These are phyloP conservation scores for Gaertneriomyces semiglobifer DNA, from an alignment of 192 early-diverging fungal species.

Conservation along the genomic window DNA sequence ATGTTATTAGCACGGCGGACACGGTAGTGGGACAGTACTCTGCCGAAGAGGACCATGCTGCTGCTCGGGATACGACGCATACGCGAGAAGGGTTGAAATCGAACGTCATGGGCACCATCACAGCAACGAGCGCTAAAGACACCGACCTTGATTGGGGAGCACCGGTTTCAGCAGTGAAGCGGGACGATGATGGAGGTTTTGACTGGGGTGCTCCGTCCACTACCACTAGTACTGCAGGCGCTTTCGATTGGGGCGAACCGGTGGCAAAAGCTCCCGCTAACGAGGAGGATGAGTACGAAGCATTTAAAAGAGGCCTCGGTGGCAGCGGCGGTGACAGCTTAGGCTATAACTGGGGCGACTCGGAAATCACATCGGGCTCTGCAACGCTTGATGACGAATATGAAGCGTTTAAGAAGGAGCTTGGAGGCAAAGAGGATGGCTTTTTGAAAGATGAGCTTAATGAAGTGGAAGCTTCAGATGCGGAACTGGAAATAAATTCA, in stretches of 20 bases:
- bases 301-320: slow-evolving; percentile 40
- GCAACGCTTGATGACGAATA: slow-evolving; percentile 15
- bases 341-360: slow-evolving; percentile 4
- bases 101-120: too few species aligned
- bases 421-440: slow-evolving; percentile 17
- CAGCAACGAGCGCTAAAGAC: slow-evolving; percentile 6
- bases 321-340: slow-evolving; percentile 3
- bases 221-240: slow-evolving; percentile 7
- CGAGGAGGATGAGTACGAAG: slow-evolving; percentile 46
- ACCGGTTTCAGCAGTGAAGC: slow-evolving; percentile 23
- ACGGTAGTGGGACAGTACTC: slow-evolving; percentile 31
- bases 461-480: background rate
- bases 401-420: slow-evolving; percentile 13
- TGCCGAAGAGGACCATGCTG: slow-evolving; percentile 33
- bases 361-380: background rate
- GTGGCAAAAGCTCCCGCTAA: slow-evolving; percentile 3
- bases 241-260: slow-evolving; percentile 48
- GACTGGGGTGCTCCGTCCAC: slow-evolving; percentile 31
- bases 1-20: slow-evolving; percentile 59
- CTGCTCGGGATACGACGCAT: too few species aligned
- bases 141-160: slow-evolving; percentile 37
- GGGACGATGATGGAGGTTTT: background rate
- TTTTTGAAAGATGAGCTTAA: background rate
- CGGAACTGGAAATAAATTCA: background rate
- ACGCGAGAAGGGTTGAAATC: too few species aligned